Evolutionary conservation across 768 basidiomycete genomes (phyloP), one percentile per base, ranked within the genome.

Genomic region (Boletus reticulatus): DNA sequence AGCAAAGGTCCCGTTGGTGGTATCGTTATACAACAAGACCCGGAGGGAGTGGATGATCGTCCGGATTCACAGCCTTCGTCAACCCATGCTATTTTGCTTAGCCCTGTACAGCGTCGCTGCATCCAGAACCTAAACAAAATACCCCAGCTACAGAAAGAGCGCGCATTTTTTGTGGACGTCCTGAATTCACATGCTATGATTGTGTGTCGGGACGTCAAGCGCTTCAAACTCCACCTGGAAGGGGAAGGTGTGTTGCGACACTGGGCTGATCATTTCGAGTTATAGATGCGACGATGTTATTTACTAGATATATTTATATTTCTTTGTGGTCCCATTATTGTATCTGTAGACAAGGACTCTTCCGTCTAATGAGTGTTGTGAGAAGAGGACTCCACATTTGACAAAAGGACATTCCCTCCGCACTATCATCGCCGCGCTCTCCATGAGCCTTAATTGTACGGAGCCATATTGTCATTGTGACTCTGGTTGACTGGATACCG

Each of bases 151-250:
- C 78, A 83, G 74, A 93, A 92, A 71, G 80, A 88, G 60, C 68
- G 81, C 19, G 87, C 81, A 19, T 90, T 82, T 65, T 84, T 92
- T 60, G 71, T 76, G 19, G 72, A 72, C 2, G 76, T 84, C 22
- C 65, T 71, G 38, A 92, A 92, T 62, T 73, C 88, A 27, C 91
- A 94, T 71, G 88, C 79, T 6, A 75, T 82, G 53, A 87, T 94
- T 58, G 75, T 93, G 11, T 84, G 80, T 67, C 76, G 91, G 43
- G 89, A 92, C 58, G 68, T 83, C 52, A 76, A 84, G 64, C 72
- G 76, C 32, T 88, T 88, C 65, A 73, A 79, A 59, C 58, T 69
- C 13, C 87, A 91, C 61, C 71, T 76, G 37, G 66, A 72, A 38
- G 91, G 91, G 17, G 83, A 84, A 65, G 81, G 82, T 36, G 79